Base-by-base conservation (phyloP, 805 yeast species). In the Pichia eremophila region DNA sequence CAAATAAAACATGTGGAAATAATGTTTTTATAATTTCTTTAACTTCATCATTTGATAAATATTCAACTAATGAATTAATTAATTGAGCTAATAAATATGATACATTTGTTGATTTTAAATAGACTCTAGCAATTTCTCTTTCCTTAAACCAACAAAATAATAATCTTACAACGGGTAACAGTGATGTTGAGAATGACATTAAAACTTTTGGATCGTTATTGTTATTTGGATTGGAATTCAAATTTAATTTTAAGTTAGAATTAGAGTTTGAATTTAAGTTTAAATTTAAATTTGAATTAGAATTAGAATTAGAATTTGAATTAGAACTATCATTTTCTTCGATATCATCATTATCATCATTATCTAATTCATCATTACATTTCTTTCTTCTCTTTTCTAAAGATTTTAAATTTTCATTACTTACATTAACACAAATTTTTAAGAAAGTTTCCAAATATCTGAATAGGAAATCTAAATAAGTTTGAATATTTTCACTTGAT, bases 111-210 rank as follows among this genome's bases (percentile, higher is more conserved):
- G 59, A 56, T 31, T 55, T 31, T 60, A 68, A 19, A 67, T 56
- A 42, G 11, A 55, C 57, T 18, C 60, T 48, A 28, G 73, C 74
- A 37, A 66, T 53, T 49, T 71, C 72, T 47, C 77, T 70, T 40
- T 74, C 73, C 51, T 72, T 75, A 27, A 81, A 56, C 86, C 86
- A 83, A 47, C 75, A 73, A 25, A 77, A 66, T 40, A 76, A 58
- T 10, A 83, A 62, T 54, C 90, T 68, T 0, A 78, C 41, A 42
- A 64, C 59, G 44, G 68, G 77, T 54, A 65, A 61, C 25, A 65
- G 52, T 10, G 57, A 42, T 41, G 61, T 52, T 32, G 63, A 55
- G 29, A 60, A 52, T 8, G 49, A 45, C 45, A 52, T 37, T 12
- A 45, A 40, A n/a, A 40, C 32, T 8, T 40, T 42, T 27, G 37